phyloP scores from a whole-genome alignment of 371 early-diverging fungal genomes.

The Syncephalastrum contaminatum region DNA sequence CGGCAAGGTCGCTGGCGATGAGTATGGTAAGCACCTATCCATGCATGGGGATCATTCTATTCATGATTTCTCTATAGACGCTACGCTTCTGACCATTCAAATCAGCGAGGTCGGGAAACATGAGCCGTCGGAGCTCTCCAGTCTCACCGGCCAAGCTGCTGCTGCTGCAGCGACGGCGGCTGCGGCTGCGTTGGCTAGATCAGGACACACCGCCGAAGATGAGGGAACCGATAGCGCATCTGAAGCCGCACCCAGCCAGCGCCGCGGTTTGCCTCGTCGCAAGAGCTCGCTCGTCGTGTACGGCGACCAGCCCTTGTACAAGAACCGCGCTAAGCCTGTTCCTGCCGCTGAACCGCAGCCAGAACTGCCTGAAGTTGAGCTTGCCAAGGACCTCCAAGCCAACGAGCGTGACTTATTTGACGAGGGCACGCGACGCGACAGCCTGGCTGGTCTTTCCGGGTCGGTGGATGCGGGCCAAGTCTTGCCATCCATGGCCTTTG shows the following conservation, averaged over 20 bases:
- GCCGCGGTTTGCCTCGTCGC: constrained; percentile 42
- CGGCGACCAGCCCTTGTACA: constrained; percentile 51
- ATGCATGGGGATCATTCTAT: not conserved
- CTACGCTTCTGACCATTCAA: constrained; percentile 39
- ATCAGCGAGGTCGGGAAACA: constrained; percentile 22
- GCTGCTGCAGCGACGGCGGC: too few species aligned
- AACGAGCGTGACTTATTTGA: constrained; percentile 3
- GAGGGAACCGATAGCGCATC: too few species aligned
- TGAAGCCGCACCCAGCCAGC: constrained; percentile 19
- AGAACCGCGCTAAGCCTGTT: constrained; percentile 26
- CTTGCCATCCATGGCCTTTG: constrained; percentile 10
- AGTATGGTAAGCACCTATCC: constrained; percentile 18
- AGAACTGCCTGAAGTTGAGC: not conserved
- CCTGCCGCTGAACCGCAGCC: constrained; percentile 22
- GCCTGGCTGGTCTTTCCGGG: constrained; percentile 25
- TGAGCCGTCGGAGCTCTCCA: constrained; percentile 3
- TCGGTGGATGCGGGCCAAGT: not conserved
- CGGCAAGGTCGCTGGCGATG: constrained; percentile 29
- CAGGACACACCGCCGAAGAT: too few species aligned
- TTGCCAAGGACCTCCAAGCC: constrained; percentile 6
- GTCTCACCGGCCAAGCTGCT: too few species aligned
- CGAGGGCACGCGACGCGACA: constrained; percentile 22
- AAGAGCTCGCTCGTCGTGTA: constrained; percentile 64
- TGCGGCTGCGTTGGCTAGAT: too few species aligned
- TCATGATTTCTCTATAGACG: constrained; percentile 19